A percentile compares a stretch with the other conserved stretches of the same genome.
phyloP scores from a whole-genome alignment of 2,329 filamentous ascomycete genomes.

The Cercospora citrullina region DNA sequence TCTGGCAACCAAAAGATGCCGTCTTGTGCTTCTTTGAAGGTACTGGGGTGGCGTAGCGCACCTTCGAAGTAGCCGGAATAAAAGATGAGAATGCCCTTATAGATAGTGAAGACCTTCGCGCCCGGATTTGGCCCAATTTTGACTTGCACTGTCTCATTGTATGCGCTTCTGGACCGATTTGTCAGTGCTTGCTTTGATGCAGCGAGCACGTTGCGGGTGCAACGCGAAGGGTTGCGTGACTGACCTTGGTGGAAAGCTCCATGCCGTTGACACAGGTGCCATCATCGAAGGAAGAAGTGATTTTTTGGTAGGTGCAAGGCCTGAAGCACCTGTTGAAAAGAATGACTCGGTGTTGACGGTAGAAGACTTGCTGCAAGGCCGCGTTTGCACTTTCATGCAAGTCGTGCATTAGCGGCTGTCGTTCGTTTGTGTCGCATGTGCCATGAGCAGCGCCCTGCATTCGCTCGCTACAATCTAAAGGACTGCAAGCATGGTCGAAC shows the following conservation, averaged over 20 bases:
- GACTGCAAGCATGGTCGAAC: not conserved
- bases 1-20: not conserved
- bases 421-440: not conserved
- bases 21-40: not conserved
- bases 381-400: not conserved
- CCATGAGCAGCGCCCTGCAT: not conserved
- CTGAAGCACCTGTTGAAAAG: no score
- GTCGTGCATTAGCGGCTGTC: not conserved
- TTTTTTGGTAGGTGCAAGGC: not conserved
- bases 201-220: no score
- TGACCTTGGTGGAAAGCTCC: not conserved
- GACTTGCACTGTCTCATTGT: not conserved
- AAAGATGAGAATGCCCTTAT: not conserved
- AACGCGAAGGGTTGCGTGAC: not conserved
- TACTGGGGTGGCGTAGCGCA: not conserved
- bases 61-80: not conserved
- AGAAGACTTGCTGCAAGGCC: not conserved
- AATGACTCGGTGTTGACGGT: no score
- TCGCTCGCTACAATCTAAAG: not conserved
- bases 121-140: not conserved
- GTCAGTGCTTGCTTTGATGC: not conserved
- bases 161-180: not conserved
- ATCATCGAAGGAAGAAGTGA: not conserved
- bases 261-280: not conserved
- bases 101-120: not conserved